Evolutionary conservation across 73 alveolate species (phyloP), one percentile per base, ranked within the genome.

Genomic region (Paramecium caudatum): DNA sequence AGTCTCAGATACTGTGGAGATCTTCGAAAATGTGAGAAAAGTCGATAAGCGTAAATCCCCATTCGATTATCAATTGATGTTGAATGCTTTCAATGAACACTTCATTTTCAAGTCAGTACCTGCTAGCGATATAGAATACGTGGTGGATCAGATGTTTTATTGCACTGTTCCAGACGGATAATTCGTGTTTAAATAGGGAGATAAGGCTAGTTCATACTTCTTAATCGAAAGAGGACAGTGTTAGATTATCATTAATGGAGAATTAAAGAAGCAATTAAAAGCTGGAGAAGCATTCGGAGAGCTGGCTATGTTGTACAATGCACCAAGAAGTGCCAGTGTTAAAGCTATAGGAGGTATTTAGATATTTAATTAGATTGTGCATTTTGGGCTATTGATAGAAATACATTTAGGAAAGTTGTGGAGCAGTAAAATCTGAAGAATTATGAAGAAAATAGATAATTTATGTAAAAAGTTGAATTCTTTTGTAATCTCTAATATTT

Each of bases 211-310:
- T 39, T 86, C 78, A 13, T 86, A 62, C 21, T 86, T 86, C 70
- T 74, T 86, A 8, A 86, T 86, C 30, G 93, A 86, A 43, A 86
- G 84, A 48, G 93, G 93, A 5, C 36, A 86, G 25, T 62, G 82
- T 19, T 48, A 86, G 65, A 78, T 86, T 19, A 47, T 62, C 2
- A 55, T 86, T 27, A 86, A 62, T 86, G 74, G 68, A 86, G 47
- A 86, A 45, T 62, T 62, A 33, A 36, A 62, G 61, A 70, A 84
- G 50, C 46, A 74, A 9, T 50, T 90, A 61, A 85, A 86, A 32
- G 61, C 91, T 9, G 97, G 98, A 9, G 96, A 93, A 48, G 95
- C 94, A 7, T 95, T 95, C 45, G 98, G 98, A 9, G 98, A 95
- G 63, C 86, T 95, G 37, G 98, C 98, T 1, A 82, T 95, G 69